Conservation (phyloP, 345 rosid genomes). For the Populus alba region DNA sequence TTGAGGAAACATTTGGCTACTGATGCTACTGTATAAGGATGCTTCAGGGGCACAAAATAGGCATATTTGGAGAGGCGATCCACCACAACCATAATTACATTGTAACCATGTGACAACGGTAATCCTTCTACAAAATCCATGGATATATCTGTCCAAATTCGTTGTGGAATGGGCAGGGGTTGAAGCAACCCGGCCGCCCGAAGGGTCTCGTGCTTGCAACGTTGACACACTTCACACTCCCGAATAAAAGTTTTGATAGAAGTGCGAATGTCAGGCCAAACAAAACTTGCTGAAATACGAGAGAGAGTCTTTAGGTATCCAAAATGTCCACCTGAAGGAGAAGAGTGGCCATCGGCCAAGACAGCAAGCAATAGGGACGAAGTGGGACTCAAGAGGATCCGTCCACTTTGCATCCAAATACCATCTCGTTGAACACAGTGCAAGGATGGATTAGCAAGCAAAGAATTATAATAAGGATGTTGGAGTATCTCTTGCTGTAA, state of each 20-base stretch:
- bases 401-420: background rate
- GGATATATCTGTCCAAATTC: background rate
- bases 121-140: background rate
- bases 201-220: background rate
- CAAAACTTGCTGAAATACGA: background rate
- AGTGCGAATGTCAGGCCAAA: background rate
- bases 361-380: accelerated
- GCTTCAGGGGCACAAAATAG: no score
- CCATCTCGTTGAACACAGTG: background rate
- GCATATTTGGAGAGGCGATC: no score
- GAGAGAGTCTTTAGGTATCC: background rate
- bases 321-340: background rate
- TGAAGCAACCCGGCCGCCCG: no score
- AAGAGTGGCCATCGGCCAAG: background rate
- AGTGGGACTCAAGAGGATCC: background rate
- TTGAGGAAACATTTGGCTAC: no score
- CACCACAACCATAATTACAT: no score
- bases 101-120: no score
- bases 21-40: no score
- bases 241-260: no score
- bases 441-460: background rate
- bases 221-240: background rate
- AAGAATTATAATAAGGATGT: background rate
- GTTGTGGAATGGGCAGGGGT: background rate
- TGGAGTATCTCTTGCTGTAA: background rate